These are phyloP conservation scores for Quercus bicolor DNA, from an alignment of 306 rosid genomes.

Conservation along the genomic window DNA sequence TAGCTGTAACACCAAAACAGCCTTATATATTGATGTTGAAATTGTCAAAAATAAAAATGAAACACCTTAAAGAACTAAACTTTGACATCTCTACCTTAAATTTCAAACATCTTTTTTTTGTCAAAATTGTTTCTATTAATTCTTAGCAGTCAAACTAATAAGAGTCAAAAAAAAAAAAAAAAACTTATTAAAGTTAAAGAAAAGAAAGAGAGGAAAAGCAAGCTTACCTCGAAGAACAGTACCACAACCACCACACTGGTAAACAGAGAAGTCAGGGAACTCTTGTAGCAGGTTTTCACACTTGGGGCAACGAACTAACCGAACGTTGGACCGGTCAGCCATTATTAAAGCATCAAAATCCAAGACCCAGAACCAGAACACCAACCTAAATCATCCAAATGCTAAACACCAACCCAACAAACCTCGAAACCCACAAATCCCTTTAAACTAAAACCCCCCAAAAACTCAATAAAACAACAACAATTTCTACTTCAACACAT, in stretches of 20 bases:
- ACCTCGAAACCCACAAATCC: constrained; percentile 17
- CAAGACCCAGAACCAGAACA: constrained; percentile 18
- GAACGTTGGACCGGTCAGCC: constrained; percentile 24
- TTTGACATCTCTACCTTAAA: neutral
- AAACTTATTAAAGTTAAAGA: neutral
- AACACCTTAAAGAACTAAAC: neutral
- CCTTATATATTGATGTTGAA: neutral
- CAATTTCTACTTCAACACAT: neutral
- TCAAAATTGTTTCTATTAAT: neutral
- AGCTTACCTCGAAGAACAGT: constrained; percentile 34
- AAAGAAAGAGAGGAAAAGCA: neutral
- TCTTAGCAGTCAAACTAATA: constrained; percentile 15
- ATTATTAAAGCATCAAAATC: constrained; percentile 9
- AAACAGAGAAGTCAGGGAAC: constrained; percentile 21
- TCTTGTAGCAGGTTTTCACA: constrained; percentile 30
- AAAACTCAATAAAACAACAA: neutral
- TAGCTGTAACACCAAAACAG: constrained; percentile 28
- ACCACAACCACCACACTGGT: constrained; percentile 39
- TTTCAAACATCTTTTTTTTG: neutral
- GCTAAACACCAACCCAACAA: constrained; percentile 3
- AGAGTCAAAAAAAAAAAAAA: neutral
- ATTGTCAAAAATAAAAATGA: neutral
- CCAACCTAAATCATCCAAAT: constrained; percentile 1
- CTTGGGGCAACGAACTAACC: constrained; percentile 34
- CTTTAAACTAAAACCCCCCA: neutral